Conservation (phyloP, 2,329 filamentous ascomycete genomes). For the Xylaria arbuscula region DNA sequence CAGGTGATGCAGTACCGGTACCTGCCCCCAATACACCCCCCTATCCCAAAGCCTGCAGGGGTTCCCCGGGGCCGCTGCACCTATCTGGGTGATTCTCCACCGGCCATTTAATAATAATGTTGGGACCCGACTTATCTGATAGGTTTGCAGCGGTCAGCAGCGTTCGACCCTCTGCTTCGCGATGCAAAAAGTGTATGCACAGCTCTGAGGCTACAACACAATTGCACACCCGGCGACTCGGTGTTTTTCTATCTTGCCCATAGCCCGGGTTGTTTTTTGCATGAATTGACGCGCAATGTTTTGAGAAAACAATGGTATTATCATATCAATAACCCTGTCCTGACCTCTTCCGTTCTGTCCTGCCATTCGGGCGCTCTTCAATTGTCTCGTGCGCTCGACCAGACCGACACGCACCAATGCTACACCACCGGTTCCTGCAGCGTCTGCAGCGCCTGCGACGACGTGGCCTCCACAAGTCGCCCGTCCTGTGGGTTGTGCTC, state of each 20-base stretch:
- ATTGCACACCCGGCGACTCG: background rate
- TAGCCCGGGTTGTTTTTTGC: background rate
- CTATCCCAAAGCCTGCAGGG: constrained; percentile 12
- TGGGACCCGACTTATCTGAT: background rate
- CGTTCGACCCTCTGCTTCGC: constrained; percentile 2
- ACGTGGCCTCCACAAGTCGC: constrained; percentile 45
- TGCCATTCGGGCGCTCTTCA: constrained; percentile 9
- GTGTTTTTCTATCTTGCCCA: background rate
- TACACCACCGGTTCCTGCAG: constrained; percentile 37
- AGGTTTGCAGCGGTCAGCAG: constrained; percentile 10
- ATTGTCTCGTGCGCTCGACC: background rate
- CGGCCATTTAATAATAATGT: background rate
- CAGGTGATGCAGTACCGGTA: background rate
- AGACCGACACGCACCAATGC: constrained; percentile 35
- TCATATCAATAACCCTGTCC: background rate
- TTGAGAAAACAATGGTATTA: constrained; percentile 20
- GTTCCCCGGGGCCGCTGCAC: constrained; percentile 17
- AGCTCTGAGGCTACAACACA: background rate
- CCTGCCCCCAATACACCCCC: background rate
- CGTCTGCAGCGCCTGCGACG: constrained; percentile 43
- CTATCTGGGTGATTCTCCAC: background rate
- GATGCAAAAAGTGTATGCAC: constrained; percentile 3
- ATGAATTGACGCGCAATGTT: constrained; percentile 5
- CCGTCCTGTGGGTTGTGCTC: constrained; percentile 45
- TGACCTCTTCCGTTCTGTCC: background rate